A percentile compares a stretch with the other conserved stretches of the same genome.
Evolutionary conservation across 371 early-diverging fungal species (phyloP).

Genomic region (Blakeslea trispora): DNA sequence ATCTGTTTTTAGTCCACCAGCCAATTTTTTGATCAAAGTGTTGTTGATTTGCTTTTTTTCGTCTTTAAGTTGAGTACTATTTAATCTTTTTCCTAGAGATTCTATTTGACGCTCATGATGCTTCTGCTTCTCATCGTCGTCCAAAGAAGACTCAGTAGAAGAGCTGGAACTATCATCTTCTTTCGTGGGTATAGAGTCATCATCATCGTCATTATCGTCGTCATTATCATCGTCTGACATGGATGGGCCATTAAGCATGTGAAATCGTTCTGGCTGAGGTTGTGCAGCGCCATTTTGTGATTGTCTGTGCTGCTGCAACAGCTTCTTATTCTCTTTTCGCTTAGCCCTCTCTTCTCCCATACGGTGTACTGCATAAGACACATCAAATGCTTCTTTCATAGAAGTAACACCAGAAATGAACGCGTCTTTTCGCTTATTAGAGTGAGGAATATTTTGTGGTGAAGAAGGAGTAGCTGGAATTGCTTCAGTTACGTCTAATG

Average conservation of each 20-base stretch:
- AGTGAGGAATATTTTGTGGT: conserved; percentile 12
- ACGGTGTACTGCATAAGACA: conserved; percentile 62
- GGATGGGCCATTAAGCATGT: conserved; percentile 9
- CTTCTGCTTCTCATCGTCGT: not conserved
- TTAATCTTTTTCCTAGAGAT: conserved; percentile 1
- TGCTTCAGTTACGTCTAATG: conserved; percentile 30
- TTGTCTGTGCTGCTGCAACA: not conserved
- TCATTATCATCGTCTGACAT: conserved; percentile 4
- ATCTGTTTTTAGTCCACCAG: conserved; percentile 2
- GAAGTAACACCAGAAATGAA: conserved; percentile 52
- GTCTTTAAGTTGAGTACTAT: not conserved
- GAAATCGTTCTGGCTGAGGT: conserved; percentile 2
- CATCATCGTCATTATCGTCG: conserved; percentile 5
- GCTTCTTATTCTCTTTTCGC: conserved; percentile 20
- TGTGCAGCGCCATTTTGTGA: not conserved
- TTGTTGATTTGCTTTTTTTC: conserved; percentile 1
- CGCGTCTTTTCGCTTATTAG: conserved; percentile 23
- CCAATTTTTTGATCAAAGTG: conserved; percentile 2
- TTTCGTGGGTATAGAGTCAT: not conserved
- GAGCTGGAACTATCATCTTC: conserved; percentile 6
- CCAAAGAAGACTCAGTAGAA: not conserved
- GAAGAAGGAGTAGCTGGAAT: conserved; percentile 19
- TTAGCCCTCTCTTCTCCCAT: conserved; percentile 57
- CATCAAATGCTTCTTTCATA: conserved; percentile 63
- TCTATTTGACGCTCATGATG: conserved; percentile 5